Base-by-base conservation (phyloP, 495 filamentous ascomycete genomes). In the Sphaerosporella brunnea region DNA sequence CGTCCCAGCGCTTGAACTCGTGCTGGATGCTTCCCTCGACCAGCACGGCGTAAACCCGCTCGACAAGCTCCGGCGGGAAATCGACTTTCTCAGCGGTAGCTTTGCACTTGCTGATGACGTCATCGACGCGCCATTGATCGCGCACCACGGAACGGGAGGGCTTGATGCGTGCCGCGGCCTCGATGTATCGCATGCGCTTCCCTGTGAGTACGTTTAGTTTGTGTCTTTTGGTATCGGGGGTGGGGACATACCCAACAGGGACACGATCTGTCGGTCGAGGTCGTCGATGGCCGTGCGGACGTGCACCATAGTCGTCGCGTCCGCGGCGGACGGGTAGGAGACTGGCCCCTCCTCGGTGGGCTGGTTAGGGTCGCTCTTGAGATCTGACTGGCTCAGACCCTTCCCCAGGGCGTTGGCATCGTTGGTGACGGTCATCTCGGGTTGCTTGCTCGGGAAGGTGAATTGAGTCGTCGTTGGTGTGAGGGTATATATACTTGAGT, bases 121-220 rank as follows among this genome's bases (percentile, higher is more conserved):
- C 57, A 9, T 54, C 39, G 20, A 59, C 55, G 21, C 58, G 43
- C 58, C 58, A 61, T 21, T 61, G 54, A 24, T 61, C 58, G 24
- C 58, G 50, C 8, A 61, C 58, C 8, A 47, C 40, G 2, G 38
- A 39, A 3, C 53, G 51, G 4, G 16, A 39, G 1, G 58, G 56
- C 36, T 61, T 61, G 44, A 61, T 61, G 19, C 58, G 43, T 23
- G 58, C 58, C 1, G 58, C 58, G 0, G 58, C 58, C 37, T 61
- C 58, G 34, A 61, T 61, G 49, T 50, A 61, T 13, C 58, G 53
- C 51, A 60, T 56, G 16, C 58, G 53, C 9, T 59, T 36, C 4
- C 56, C 56, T 59, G 32, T 7, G 36, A n/a, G 16, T 3, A 19
- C 15, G 26, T 16, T 23, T 2, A 42, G 18, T 5, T 26, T 9